Conservation (phyloP, 139 green algal species). For the Picochlorum sp. region DNA sequence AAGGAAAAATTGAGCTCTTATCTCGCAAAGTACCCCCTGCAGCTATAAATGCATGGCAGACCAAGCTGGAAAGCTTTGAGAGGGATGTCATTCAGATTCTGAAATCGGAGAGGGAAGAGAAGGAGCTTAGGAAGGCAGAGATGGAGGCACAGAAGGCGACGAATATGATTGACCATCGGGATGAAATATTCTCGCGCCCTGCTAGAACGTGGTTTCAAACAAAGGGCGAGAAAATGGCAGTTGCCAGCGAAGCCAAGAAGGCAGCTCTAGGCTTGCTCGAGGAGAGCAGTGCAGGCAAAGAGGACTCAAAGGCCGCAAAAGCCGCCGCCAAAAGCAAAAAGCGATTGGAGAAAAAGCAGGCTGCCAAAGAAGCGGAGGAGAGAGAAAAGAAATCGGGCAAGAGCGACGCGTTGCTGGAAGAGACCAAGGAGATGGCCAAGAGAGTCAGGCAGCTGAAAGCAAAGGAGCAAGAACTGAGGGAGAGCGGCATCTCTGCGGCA, state of each 20-base stretch:
- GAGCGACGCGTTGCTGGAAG: conserved; percentile 18
- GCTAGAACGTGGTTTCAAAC: conserved; percentile 90
- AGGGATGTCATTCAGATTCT: conserved; percentile 24
- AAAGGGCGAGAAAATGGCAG: conserved; percentile 52
- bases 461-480: conserved; percentile 35
- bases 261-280: conserved; percentile 4
- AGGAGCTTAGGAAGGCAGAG: conserved; percentile 73
- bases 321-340: conserved; percentile 18
- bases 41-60: conserved; percentile 49
- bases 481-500: conserved; percentile 46
- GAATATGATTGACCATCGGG: conserved; percentile 90
- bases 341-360: conserved; percentile 25
- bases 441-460: conserved; percentile 45
- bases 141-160: conserved; percentile 85
- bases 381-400: conserved; percentile 24
- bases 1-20: conserved; percentile 47
- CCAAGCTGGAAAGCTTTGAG: conserved; percentile 53
- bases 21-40: conserved; percentile 53
- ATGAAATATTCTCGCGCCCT: conserved; percentile 81
- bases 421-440: conserved; percentile 31
- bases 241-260: conserved; percentile 27
- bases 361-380: conserved; percentile 27
- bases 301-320: conserved; percentile 13
- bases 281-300: conserved; percentile 3
- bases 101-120: conserved; percentile 61